Base-by-base conservation (phyloP, 2,329 filamentous ascomycete species). In the Raffaelea albimanens region DNA sequence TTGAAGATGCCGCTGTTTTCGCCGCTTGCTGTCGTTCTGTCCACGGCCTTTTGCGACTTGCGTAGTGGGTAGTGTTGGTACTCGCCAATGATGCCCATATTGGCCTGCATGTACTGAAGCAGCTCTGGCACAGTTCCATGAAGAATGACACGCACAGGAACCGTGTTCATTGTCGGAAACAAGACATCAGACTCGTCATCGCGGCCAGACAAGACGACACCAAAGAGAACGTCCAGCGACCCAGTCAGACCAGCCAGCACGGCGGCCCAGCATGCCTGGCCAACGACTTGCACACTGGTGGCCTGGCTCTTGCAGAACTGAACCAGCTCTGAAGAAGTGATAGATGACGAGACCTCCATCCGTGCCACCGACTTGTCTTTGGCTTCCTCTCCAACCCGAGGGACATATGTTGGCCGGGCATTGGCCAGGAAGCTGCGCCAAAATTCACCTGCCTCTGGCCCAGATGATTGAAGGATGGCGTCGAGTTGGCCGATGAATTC, bases 151-250 rank as follows among this genome's bases (percentile, higher is more conserved):
- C 89, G 75, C 8, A 95, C 71, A 0, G 84, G 78, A 0, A 95
- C 81, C 0, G 90, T 95, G 58, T 95, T 96, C 86, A 96, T 95
- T 0, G 85, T 87, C 0, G 90, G 91, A 57, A 95, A 96, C 59
- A 90, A 72, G 13, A 91, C 64, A 22, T 76, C 76, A 0, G 80
- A 76, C 16, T 77, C 74, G 41, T 85, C 82, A 48, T 93, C 87
- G n/a, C 91, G 77, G 16, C 91, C 90, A 0, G 88, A 89, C 13
- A 95, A 70, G 1, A 96, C 83, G 0, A 87, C 78, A 1, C 91
- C 91, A 58, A 93, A 95, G 0, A 80, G 74, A 4, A 95, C 76
- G 54, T 95, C 89, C 0, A 94, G 72, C 1, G 75, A 76, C 3
- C 71, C 65, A 1, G 76, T 71, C 42, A 78, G 71, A 0, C 76